These are phyloP conservation scores for Pseudozyma thailandica DNA, from an alignment of 1,284 basidiomycete genomes.

Conservation along the genomic window DNA sequence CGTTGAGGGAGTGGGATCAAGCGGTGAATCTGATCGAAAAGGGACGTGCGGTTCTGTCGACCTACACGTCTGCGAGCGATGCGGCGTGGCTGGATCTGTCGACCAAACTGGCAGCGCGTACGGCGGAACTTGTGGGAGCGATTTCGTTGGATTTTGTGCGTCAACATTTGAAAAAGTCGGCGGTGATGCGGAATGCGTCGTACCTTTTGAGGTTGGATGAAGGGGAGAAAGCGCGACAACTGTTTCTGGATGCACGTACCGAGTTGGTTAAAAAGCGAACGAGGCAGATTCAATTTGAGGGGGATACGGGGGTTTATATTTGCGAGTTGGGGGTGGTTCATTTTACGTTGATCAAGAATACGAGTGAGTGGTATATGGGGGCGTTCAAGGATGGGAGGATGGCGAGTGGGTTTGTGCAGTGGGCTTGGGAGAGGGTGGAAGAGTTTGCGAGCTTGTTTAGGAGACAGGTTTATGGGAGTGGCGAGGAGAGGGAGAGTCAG, in stretches of 20 bases:
- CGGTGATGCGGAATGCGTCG: conserved; percentile 77
- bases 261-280: conserved; percentile 80
- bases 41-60: conserved; percentile 76
- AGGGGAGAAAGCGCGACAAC: conserved; percentile 80
- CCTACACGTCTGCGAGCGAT: conserved; percentile 69
- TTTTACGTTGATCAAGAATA: conserved; percentile 91
- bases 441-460: conserved; percentile 85
- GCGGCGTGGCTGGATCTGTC: conserved; percentile 35
- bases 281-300: conserved; percentile 88
- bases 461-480: conserved; percentile 82
- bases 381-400: conserved; percentile 95
- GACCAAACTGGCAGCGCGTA: conserved; percentile 30
- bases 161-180: conserved; percentile 81
- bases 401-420: conserved; percentile 87
- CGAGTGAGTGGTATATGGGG: conserved; percentile 95
- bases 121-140: conserved; percentile 74
- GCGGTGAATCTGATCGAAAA: conserved; percentile 85
- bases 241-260: conserved; percentile 83
- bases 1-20: conserved; percentile 86
- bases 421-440: conserved; percentile 89
- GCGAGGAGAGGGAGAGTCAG: conserved; percentile 40
- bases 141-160: conserved; percentile 80
- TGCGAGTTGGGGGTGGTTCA: conserved; percentile 83
- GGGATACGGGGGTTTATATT: conserved; percentile 81
- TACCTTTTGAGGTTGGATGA: conserved; percentile 81